Percentiles rank a stretch among this genome's conserved stretches.
Conservation (phyloP, 805 yeast species). For the Kazachstania psychrophila region DNA sequence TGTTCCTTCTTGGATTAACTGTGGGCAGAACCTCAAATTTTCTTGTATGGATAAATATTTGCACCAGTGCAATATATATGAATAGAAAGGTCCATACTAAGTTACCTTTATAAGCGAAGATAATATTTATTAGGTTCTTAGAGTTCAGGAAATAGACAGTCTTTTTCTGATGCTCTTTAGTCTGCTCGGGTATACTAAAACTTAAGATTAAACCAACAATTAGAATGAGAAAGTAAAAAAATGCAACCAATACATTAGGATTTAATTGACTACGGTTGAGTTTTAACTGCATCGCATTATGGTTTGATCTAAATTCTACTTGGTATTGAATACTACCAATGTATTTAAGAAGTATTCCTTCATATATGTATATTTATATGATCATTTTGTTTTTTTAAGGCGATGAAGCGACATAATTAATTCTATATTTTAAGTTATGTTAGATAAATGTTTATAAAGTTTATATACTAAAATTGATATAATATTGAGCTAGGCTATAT, state of each 20-base stretch:
- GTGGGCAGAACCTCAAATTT: slow-evolving; percentile 10
- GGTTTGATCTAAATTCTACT: too few species aligned
- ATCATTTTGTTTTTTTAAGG: not conserved
- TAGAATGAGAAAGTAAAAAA: slow-evolving; percentile 4
- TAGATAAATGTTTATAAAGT: not conserved
- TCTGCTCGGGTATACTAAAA: slow-evolving; percentile 11
- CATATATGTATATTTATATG: not conserved
- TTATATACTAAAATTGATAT: not conserved
- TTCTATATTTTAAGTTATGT: not conserved
- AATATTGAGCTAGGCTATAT: too few species aligned
- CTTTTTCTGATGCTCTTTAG: slow-evolving; percentile 13
- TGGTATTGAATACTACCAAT: not conserved
- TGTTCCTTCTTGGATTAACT: slow-evolving; percentile 4
- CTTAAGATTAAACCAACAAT: slow-evolving; percentile 15
- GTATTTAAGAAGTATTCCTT: too few species aligned
- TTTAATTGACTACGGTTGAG: too few species aligned
- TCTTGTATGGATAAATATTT: slow-evolving; percentile 9
- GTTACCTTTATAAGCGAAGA: slow-evolving; percentile 34
- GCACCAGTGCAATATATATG: slow-evolving; percentile 13
- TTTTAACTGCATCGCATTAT: too few species aligned
- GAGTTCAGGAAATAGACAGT: slow-evolving; percentile 21
- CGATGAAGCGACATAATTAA: too few species aligned
- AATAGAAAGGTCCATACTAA: slow-evolving; percentile 23
- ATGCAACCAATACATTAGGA: not conserved
- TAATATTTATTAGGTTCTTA: slow-evolving; percentile 22